Conservation (phyloP, 2,329 filamentous ascomycete species). For the Aspergillus fischeri region DNA sequence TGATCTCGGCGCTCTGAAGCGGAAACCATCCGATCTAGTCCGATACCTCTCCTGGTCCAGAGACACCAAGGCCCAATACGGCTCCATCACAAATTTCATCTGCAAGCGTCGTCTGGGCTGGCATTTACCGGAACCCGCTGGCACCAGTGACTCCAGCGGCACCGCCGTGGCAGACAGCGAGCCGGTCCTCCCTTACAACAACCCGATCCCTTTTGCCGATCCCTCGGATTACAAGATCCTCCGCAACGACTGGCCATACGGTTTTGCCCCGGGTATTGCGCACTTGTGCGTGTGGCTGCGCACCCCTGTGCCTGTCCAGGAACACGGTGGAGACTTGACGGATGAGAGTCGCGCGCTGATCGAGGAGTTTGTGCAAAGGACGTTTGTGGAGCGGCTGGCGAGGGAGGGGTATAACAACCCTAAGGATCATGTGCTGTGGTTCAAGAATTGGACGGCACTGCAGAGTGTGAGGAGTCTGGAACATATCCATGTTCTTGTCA, state of each 20-base stretch:
- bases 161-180: conserved; percentile 23
- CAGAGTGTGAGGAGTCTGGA: conserved; percentile 58
- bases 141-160: conserved; percentile 10
- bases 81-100: conserved; percentile 55
- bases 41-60: conserved; percentile 58
- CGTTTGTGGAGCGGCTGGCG: conserved; percentile 45
- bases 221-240: conserved; percentile 53
- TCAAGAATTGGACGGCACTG: conserved; percentile 60
- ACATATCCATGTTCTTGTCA: conserved; percentile 54
- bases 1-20: conserved; percentile 53
- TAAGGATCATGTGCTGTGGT: conserved; percentile 55
- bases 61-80: conserved; percentile 52
- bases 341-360: conserved; percentile 46
- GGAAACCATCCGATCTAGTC: conserved; percentile 55
- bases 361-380: conserved; percentile 46
- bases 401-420: conserved; percentile 31
- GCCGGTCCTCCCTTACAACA: conserved; percentile 41
- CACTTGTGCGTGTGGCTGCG: conserved; percentile 59
- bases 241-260: conserved; percentile 63
- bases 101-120: conserved; percentile 53
- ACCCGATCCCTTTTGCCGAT: conserved; percentile 52
- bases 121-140: conserved; percentile 30
- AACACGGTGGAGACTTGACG: conserved; percentile 47
- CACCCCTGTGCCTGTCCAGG: conserved; percentile 45
- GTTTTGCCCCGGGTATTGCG: conserved; percentile 49